phyloP scores from a whole-genome alignment of 2,329 filamentous ascomycete genomes.

The Botrytis galanthina region DNA sequence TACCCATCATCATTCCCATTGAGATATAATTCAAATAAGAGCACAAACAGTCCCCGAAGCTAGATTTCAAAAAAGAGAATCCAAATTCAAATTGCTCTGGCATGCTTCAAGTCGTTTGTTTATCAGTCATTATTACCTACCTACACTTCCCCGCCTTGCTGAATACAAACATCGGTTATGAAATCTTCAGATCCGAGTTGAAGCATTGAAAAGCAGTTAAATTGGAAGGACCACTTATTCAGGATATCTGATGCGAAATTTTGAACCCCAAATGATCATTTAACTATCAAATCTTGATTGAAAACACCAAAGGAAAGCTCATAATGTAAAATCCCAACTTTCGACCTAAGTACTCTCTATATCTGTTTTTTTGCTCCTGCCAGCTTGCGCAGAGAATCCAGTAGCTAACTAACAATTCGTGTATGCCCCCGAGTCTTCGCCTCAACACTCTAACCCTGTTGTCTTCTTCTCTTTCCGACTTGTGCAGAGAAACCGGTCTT shows the following conservation, averaged over 20 bases:
- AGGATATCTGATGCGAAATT: neutral
- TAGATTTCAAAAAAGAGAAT: neutral
- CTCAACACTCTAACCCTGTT: conserved; percentile 62
- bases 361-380: neutral
- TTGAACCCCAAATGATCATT: neutral
- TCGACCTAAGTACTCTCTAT: neutral
- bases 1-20: neutral
- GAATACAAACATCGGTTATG: neutral
- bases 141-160: neutral
- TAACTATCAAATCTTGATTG: neutral
- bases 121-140: neutral
- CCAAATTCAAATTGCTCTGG: neutral
- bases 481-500: conserved; percentile 99
- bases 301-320: neutral
- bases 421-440: neutral
- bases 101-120: neutral
- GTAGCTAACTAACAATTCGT: neutral
- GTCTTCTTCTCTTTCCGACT: conserved; percentile 97
- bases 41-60: neutral
- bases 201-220: neutral
- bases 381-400: neutral
- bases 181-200: neutral
- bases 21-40: neutral
- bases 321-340: neutral
- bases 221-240: too few species aligned